These are phyloP conservation scores for Sporormia fimetaria DNA, from an alignment of 495 filamentous ascomycete genomes.

Conservation along the genomic window DNA sequence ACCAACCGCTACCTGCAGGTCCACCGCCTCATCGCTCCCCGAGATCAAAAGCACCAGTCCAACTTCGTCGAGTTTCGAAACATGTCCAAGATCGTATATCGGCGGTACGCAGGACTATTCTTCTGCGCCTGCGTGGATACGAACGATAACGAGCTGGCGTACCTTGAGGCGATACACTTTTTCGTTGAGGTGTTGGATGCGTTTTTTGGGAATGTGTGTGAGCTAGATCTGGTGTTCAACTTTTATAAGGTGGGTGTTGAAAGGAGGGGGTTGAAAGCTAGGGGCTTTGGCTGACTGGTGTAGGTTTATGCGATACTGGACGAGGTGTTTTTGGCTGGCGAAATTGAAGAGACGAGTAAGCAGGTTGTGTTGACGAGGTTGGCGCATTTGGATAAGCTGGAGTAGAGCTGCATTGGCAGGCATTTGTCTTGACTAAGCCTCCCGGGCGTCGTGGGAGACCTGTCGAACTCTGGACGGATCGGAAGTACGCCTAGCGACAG, in stretches of 20 bases:
- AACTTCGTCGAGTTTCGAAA: constrained; percentile 96
- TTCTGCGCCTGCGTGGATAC: constrained; percentile 99
- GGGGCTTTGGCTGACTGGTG: neutral
- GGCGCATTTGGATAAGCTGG: constrained; percentile 93
- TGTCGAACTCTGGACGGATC: no score
- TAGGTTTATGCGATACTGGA: constrained; percentile 97
- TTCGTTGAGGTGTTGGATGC: constrained; percentile 97
- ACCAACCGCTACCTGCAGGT: constrained; percentile 42
- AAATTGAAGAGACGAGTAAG: constrained; percentile 97
- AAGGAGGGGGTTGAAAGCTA: neutral
- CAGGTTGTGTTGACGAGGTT: constrained; percentile 90
- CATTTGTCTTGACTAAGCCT: no score
- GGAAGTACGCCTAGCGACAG: no score
- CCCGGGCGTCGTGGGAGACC: no score
- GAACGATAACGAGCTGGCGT: constrained; percentile 96
- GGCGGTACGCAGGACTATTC: constrained; percentile 92
- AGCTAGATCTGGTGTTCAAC: constrained; percentile 97
- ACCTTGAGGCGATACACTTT: constrained; percentile 96
- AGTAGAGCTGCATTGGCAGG: no score
- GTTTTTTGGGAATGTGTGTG: constrained; percentile 98
- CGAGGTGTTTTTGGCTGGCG: constrained; percentile 91
- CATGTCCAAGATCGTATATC: constrained; percentile 81
- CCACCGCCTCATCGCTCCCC: constrained; percentile 91
- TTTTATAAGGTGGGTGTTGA: constrained; percentile 63
- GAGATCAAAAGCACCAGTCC: constrained; percentile 98